A percentile compares a stretch with the other conserved stretches of the same genome.
Evolutionary conservation across 139 green algal genomes (phyloP).

Genomic region (Chlamydomonas sp.): DNA sequence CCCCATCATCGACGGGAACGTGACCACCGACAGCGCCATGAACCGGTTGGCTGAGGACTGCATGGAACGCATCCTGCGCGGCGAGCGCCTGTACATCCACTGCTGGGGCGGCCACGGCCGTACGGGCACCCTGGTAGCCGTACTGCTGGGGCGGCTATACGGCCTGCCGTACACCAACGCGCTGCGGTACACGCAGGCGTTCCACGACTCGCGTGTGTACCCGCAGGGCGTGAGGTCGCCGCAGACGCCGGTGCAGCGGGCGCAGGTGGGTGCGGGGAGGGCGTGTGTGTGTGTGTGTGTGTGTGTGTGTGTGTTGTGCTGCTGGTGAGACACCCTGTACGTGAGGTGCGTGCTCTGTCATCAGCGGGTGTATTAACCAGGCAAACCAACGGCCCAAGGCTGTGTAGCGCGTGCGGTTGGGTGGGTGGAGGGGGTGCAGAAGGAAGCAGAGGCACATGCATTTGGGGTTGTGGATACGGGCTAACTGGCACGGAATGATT

Average conservation of each 20-base stretch:
- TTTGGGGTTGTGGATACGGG: no score
- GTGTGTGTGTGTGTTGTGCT: not conserved
- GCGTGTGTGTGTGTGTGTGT: not conserved
- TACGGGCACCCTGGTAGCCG: slow-evolving; percentile 69
- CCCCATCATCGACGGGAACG: slow-evolving; percentile 80
- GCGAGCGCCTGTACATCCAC: slow-evolving; percentile 83
- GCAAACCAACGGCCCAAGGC: no score
- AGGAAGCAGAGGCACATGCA: not conserved
- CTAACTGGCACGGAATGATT: not conserved
- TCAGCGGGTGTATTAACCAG: no score
- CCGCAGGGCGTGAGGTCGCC: slow-evolving; percentile 71
- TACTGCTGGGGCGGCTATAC: slow-evolving; percentile 83
- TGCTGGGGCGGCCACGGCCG: slow-evolving; percentile 82
- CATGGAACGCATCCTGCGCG: slow-evolving; percentile 73
- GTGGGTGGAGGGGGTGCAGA: not conserved
- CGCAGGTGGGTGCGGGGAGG: slow-evolving; percentile 59
- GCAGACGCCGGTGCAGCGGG: slow-evolving; percentile 78
- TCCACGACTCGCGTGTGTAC: no score
- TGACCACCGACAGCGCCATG: slow-evolving; percentile 73
- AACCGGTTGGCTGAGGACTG: slow-evolving; percentile 82
- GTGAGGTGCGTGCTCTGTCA: no score
- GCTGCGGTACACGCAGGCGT: slow-evolving; percentile 75
- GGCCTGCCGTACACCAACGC: slow-evolving; percentile 67
- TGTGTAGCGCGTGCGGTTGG: not conserved
- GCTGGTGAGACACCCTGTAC: no score